Conservation (phyloP, 306 rosid species). For the Inga oerstediana region DNA sequence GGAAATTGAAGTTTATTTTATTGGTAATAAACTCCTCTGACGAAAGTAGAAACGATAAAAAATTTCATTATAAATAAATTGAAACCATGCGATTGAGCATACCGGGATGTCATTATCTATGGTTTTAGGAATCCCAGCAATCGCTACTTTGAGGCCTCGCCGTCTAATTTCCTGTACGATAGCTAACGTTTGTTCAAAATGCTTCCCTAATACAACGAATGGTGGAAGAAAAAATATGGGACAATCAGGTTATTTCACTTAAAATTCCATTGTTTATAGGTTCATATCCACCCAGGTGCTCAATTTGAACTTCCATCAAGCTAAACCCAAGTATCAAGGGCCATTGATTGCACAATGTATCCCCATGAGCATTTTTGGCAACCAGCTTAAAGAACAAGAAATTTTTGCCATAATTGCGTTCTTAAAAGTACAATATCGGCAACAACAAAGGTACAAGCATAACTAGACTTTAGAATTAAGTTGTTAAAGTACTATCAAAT, state of each 20-base stretch:
- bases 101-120: slow-evolving; percentile 97
- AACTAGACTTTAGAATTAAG: too few relatives aligned
- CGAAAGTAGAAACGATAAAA: slow-evolving; percentile 34
- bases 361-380: too few relatives aligned
- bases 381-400: too few relatives aligned
- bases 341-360: too few relatives aligned
- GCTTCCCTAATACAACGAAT: slow-evolving; percentile 14
- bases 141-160: slow-evolving; percentile 83
- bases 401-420: too few relatives aligned
- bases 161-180: slow-evolving; percentile 75
- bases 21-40: slow-evolving; percentile 39
- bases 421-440: too few relatives aligned
- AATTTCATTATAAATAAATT: slow-evolving; percentile 3
- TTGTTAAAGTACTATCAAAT: too few relatives aligned
- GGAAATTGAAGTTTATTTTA: slow-evolving; percentile 33
- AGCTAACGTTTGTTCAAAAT: slow-evolving; percentile 30
- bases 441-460: too few relatives aligned
- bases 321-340: too few relatives aligned
- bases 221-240: slow-evolving; percentile 21
- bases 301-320: slow-evolving; percentile 1
- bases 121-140: slow-evolving; percentile 95
- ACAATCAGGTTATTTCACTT: slow-evolving; percentile 17
- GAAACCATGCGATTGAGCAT: slow-evolving; percentile 30
- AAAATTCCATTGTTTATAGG: background rate
- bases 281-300: slow-evolving; percentile 4